Evolutionary conservation across 2,329 filamentous ascomycete genomes (phyloP), one percentile per base, ranked within the genome.

Genomic region (Aspergillus sp.): DNA sequence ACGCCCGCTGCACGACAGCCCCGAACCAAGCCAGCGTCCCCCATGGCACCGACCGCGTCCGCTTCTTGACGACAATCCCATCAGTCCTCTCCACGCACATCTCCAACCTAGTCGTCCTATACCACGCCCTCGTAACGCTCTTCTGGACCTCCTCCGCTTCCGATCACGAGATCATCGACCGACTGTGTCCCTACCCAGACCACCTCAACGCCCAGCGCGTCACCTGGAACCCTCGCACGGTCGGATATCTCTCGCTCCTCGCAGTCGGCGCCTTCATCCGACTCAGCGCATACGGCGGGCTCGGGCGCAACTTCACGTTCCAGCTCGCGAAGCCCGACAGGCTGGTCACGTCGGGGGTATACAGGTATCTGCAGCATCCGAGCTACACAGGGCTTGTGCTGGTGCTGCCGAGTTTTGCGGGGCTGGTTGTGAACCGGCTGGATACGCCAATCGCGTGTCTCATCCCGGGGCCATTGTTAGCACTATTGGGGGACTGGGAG

Each of bases 271-370:
- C 65, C 0, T 57, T 52, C 2, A 45, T 76, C n/a, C 70, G 75
- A 0, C 64, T 78, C 3, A 48, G 71, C 0, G 75, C 81, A 0
- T 84, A 78, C 61, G 67, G 70, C 0, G 68, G 74, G 0, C 73
- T 85, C 0, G 83, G 82, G 1, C 71, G 68, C 9, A 77, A 82
- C 56, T 85, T 85, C 62, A 85, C 82, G 0, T 86, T 84, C 62
- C 72, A 75, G 2, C 75, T 86, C 2, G 69, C 77, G 0, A 64
- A 72, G 52, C 83, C 83, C 1, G 74, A 80, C 56, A 62, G 67
- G 1, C 67, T 84, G 7, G 72, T 76, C 12, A 84, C 80, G 0
- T 69, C 63, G 1, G 82, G 82, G 0, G 68, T 84, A 2, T 84
- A 84, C 59, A 59, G 61, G 17, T 80, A 78, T 59, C 67, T 83